Conservation (phyloP, 345 rosid species). For the Euclidium syriacum region DNA sequence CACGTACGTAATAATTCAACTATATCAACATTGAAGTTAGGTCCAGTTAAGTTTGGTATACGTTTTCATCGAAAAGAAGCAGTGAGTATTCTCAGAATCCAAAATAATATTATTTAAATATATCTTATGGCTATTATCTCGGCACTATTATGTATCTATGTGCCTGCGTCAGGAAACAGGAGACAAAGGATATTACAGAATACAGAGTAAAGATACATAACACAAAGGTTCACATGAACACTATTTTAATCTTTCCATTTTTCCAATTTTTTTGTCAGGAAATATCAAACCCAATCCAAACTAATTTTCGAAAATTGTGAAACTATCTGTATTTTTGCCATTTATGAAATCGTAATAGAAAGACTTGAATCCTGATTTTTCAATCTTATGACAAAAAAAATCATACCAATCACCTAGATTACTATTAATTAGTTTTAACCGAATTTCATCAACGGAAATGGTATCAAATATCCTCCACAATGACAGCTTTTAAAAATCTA, state of each 20-base stretch:
- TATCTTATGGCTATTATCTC: constrained; percentile 15
- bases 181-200: neutral
- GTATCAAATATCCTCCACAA: neutral
- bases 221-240: constrained; percentile 14
- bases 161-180: constrained; percentile 11
- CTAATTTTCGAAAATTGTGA: too few relatives aligned
- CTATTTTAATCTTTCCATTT: neutral
- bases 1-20: constrained; percentile 22
- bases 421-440: too few relatives aligned
- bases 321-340: too few relatives aligned
- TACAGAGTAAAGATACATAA: neutral
- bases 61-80: constrained; percentile 14
- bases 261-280: too few relatives aligned
- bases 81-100: constrained; percentile 9
- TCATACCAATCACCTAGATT: too few relatives aligned
- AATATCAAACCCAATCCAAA: too few relatives aligned
- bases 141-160: neutral
- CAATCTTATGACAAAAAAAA: too few relatives aligned
- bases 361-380: too few relatives aligned
- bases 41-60: constrained; percentile 26
- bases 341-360: too few relatives aligned
- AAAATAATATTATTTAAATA: neutral
- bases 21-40: constrained; percentile 30
- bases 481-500: neutral
- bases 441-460: neutral